Percentiles rank a stretch among this genome's conserved stretches.
These are phyloP conservation scores for Epichloe brachyelytri DNA, from an alignment of 2,329 filamentous ascomycete species.

Conservation along the genomic window DNA sequence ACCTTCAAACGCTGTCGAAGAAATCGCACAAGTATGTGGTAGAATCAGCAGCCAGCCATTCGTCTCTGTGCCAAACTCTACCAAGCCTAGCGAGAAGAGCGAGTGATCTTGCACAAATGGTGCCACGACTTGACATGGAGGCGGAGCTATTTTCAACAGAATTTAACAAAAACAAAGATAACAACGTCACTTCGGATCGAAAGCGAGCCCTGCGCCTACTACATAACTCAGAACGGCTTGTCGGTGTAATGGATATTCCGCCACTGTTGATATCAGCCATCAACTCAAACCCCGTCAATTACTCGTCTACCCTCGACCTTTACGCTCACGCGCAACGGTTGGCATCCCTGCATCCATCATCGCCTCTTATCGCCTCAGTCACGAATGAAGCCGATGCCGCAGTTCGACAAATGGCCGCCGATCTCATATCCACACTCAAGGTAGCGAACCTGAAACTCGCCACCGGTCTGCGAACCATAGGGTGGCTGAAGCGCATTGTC, in stretches of 20 bases:
- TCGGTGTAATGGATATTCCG: slow-evolving; percentile 84
- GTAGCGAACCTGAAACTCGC: slow-evolving; percentile 74
- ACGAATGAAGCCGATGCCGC: slow-evolving; percentile 67
- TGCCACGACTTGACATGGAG: slow-evolving; percentile 68
- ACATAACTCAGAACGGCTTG: slow-evolving; percentile 76
- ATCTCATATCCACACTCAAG: slow-evolving; percentile 67
- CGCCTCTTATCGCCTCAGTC: slow-evolving; percentile 60
- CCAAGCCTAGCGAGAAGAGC: slow-evolving; percentile 55
- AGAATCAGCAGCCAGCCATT: slow-evolving; percentile 63
- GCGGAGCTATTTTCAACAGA: slow-evolving; percentile 70
- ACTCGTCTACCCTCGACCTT: slow-evolving; percentile 80
- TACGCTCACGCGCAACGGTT: slow-evolving; percentile 87
- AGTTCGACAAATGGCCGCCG: slow-evolving; percentile 78
- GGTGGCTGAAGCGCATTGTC: slow-evolving; percentile 77
- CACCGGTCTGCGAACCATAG: slow-evolving; percentile 77
- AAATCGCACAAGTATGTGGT: slow-evolving; percentile 80
- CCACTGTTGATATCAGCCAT: slow-evolving; percentile 73
- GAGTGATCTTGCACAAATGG: slow-evolving; percentile 51
- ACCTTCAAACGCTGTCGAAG: slow-evolving; percentile 78
- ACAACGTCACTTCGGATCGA: slow-evolving; percentile 57
- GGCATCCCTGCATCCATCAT: slow-evolving; percentile 69
- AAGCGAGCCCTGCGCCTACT: slow-evolving; percentile 71
- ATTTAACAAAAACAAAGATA: slow-evolving; percentile 63
- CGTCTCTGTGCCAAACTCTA: slow-evolving; percentile 59
- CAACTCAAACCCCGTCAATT: slow-evolving; percentile 53